Conservation (phyloP, 2,329 filamentous ascomycete genomes). For the Aspergillus luchuensis region DNA sequence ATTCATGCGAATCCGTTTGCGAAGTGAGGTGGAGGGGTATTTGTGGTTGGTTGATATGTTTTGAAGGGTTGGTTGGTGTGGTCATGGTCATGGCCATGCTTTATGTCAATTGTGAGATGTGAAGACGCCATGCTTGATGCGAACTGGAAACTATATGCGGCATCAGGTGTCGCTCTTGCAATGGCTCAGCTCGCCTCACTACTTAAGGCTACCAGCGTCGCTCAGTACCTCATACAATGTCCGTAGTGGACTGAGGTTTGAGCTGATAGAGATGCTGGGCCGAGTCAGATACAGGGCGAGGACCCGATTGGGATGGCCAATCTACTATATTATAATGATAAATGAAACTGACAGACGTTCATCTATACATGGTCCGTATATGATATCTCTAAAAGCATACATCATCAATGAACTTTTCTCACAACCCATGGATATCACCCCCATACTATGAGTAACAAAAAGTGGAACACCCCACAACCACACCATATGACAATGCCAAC, state of each 20-base stretch:
- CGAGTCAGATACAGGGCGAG: not conserved
- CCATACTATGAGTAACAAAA: not conserved
- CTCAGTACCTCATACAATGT: not conserved
- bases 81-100: too few relatives aligned
- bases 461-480: conserved; percentile 1
- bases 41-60: not conserved
- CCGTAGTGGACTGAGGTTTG: not conserved
- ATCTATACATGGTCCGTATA: not conserved
- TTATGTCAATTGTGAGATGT: too few relatives aligned
- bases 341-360: not conserved
- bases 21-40: conserved; percentile 41
- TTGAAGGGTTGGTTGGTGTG: not conserved
- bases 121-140: too few relatives aligned
- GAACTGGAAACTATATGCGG: too few relatives aligned
- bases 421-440: not conserved
- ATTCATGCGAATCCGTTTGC: conserved; percentile 68
- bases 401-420: not conserved
- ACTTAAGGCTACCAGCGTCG: not conserved
- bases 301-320: not conserved
- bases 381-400: not conserved
- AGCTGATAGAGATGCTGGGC: not conserved
- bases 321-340: not conserved
- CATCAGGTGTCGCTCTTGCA: not conserved
- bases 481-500: conserved; percentile 12
- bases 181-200: not conserved